These are phyloP conservation scores for Hansenula sp. DNA, from an alignment of 1,139 yeast species.

Conservation along the genomic window DNA sequence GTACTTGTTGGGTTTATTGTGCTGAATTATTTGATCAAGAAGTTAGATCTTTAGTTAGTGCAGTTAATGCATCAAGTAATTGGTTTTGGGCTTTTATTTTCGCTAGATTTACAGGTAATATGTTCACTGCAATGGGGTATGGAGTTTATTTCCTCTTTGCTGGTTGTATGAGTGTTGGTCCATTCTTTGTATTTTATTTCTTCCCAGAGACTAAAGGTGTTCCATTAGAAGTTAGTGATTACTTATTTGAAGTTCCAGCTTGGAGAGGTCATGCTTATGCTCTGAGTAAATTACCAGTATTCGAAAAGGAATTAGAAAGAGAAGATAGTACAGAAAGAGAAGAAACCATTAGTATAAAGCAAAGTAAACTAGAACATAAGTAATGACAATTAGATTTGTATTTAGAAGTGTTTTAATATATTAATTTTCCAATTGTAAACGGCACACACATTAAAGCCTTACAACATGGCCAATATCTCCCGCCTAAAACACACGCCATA, in stretches of 20 bases:
- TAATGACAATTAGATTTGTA: too few relatives aligned
- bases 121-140: constrained; percentile 37
- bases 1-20: constrained; percentile 45
- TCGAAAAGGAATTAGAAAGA: background rate
- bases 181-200: constrained; percentile 29
- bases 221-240: constrained; percentile 40
- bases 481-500: too few relatives aligned
- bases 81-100: constrained; percentile 49
- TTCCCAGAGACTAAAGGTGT: constrained; percentile 45
- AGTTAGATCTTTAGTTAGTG: constrained; percentile 38
- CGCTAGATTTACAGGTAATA: constrained; percentile 42
- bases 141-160: constrained; percentile 45
- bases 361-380: background rate
- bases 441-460: too few relatives aligned
- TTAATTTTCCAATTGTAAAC: too few relatives aligned
- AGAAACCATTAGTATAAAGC: background rate
- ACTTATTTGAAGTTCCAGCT: constrained; percentile 31
- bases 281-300: background rate
- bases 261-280: constrained; percentile 14
- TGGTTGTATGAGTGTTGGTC: constrained; percentile 27
- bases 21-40: constrained; percentile 42
- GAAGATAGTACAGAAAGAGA: background rate
- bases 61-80: constrained; percentile 41
- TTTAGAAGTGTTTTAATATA: too few relatives aligned
- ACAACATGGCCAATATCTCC: too few relatives aligned